Conservation (phyloP, 2,329 filamentous ascomycete species). For the Ascochyta rabiei region DNA sequence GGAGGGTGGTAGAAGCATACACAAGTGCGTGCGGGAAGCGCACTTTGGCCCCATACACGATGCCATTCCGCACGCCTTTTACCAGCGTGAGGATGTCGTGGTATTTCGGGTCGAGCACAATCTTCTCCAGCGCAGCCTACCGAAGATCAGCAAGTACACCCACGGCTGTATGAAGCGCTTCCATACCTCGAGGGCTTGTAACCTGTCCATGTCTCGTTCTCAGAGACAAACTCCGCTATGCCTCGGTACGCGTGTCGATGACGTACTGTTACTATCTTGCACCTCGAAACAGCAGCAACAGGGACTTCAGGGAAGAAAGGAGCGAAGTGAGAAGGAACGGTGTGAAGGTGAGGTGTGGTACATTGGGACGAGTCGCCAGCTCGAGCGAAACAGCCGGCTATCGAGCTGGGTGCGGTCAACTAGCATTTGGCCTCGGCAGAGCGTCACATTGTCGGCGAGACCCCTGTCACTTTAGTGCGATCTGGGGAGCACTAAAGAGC, state of each 20-base stretch:
- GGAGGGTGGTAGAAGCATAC: constrained; percentile 48
- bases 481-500: constrained; percentile 21
- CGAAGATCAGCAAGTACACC: constrained; percentile 5
- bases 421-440: constrained; percentile 43
- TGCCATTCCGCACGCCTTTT: constrained; percentile 95
- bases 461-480: constrained; percentile 38
- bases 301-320: not conserved
- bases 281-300: not conserved
- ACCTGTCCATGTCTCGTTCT: constrained; percentile 36
- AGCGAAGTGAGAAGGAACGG: not conserved
- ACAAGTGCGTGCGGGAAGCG: constrained; percentile 97
- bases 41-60: constrained; percentile 96
- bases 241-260: constrained; percentile 32
- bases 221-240: constrained; percentile 16
- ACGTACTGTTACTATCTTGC: not conserved
- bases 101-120: constrained; percentile 82
- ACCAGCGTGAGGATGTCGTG: constrained; percentile 83
- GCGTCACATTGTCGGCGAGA: constrained; percentile 40
- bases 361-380: constrained; percentile 10
- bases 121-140: constrained; percentile 72
- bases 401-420: constrained; percentile 24
- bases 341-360: constrained; percentile 1
- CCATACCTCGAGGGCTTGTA: constrained; percentile 42
- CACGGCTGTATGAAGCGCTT: not conserved
- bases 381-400: constrained; percentile 19